Conservation (phyloP, 306 rosid genomes). For the Macrotyloma uniflorum region DNA sequence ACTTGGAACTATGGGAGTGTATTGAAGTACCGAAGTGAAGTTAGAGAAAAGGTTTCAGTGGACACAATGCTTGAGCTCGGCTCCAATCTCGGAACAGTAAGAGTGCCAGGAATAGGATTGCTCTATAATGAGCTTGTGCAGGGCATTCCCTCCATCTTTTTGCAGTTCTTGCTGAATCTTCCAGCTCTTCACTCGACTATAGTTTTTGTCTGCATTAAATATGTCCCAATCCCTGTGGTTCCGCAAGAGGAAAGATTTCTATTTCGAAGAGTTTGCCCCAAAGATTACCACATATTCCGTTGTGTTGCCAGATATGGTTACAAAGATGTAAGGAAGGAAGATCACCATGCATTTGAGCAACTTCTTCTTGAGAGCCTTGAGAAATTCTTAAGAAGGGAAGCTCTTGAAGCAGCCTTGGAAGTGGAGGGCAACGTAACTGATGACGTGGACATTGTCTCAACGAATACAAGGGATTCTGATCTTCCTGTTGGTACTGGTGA, state of each 20-base stretch:
- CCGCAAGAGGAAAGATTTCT: slow-evolving; percentile 95
- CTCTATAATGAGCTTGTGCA: slow-evolving; percentile 94
- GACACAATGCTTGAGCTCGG: slow-evolving; percentile 88
- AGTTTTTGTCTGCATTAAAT: slow-evolving; percentile 92
- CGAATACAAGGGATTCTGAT: slow-evolving; percentile 48
- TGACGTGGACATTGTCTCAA: slow-evolving; percentile 51
- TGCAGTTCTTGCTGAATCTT: slow-evolving; percentile 85
- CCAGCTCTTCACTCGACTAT: slow-evolving; percentile 91
- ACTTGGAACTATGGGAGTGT: slow-evolving; percentile 98
- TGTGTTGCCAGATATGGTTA: slow-evolving; percentile 93
- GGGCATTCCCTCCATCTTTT: slow-evolving; percentile 89
- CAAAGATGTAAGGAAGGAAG: slow-evolving; percentile 91
- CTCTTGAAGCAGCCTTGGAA: slow-evolving; percentile 79
- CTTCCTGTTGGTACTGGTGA: slow-evolving; percentile 41
- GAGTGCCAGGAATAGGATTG: slow-evolving; percentile 95
- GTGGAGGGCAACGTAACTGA: slow-evolving; percentile 58
- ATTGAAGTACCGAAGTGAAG: slow-evolving; percentile 83
- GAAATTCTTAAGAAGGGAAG: slow-evolving; percentile 87
- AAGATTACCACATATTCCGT: slow-evolving; percentile 94
- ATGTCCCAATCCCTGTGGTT: slow-evolving; percentile 90
- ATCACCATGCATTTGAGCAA: slow-evolving; percentile 88
- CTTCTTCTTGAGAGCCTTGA: slow-evolving; percentile 89
- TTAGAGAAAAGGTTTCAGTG: slow-evolving; percentile 79
- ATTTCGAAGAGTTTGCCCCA: slow-evolving; percentile 90
- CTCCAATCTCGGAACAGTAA: slow-evolving; percentile 84